phyloP scores from a whole-genome alignment of 1,139 yeast species.

The Nematodospora anomalae region DNA sequence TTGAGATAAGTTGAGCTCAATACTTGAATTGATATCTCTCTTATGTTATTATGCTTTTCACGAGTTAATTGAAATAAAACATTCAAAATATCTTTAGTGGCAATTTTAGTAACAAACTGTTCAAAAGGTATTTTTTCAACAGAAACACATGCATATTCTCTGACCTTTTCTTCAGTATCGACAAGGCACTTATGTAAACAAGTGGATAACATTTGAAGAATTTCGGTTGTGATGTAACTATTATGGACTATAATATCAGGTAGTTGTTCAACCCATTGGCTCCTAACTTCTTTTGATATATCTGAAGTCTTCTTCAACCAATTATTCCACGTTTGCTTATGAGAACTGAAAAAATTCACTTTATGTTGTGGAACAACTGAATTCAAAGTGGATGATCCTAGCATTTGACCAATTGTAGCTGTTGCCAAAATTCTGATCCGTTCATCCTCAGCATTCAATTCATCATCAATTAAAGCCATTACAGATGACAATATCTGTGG shows the following conservation, averaged over 20 bases:
- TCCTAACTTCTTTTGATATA: slow-evolving; percentile 60
- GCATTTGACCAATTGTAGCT: slow-evolving; percentile 66
- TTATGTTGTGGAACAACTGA: slow-evolving; percentile 25
- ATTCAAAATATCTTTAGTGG: slow-evolving; percentile 47
- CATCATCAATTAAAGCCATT: slow-evolving; percentile 80
- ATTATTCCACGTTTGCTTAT: slow-evolving; percentile 59
- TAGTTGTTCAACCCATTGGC: slow-evolving; percentile 66
- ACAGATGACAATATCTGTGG: slow-evolving; percentile 77
- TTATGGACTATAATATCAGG: slow-evolving; percentile 32
- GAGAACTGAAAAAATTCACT: slow-evolving; percentile 59
- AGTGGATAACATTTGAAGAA: slow-evolving; percentile 49
- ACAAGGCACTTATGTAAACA: slow-evolving; percentile 69
- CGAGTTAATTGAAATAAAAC: slow-evolving; percentile 64
- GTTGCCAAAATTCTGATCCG: slow-evolving; percentile 68
- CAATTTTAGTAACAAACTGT: slow-evolving; percentile 43
- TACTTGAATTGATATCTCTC: slow-evolving; percentile 58
- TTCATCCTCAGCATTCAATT: slow-evolving; percentile 70
- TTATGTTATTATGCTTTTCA: slow-evolving; percentile 67
- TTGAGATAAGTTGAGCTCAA: slow-evolving; percentile 56
- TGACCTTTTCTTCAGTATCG: slow-evolving; percentile 75
- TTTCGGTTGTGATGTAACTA: slow-evolving; percentile 49
- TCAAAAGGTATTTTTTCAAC: slow-evolving; percentile 41
- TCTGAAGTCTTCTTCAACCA: slow-evolving; percentile 80
- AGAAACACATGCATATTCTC: slow-evolving; percentile 59
- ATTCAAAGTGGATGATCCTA: slow-evolving; percentile 35